These are phyloP conservation scores for Globisporangium middletonii DNA, from an alignment of 352 stramenopile genomes.

Conservation along the genomic window DNA sequence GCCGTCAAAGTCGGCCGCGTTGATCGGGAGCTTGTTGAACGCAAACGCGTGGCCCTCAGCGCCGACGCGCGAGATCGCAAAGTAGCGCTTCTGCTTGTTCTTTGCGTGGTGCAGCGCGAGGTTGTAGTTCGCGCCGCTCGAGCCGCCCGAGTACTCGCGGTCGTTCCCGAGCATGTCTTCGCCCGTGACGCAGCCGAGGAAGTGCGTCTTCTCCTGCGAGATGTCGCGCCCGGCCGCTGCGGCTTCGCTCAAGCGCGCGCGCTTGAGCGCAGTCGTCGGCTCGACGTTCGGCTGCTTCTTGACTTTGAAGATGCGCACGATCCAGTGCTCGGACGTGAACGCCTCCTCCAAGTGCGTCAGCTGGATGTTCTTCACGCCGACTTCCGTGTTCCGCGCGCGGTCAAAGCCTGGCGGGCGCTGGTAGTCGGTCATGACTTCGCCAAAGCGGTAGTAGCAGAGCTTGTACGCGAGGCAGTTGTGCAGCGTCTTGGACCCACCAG, in stretches of 20 bases:
- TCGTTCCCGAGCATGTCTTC: conserved; percentile 84
- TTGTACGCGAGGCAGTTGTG: conserved; percentile 93
- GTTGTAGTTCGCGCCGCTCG: conserved; percentile 88
- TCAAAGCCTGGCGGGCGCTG: conserved; percentile 80
- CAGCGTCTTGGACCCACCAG: conserved; percentile 74
- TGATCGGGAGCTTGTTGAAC: conserved; percentile 82
- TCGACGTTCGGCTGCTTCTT: conserved; percentile 86
- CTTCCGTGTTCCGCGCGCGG: conserved; percentile 78
- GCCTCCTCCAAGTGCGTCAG: conserved; percentile 90
- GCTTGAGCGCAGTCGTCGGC: conserved; percentile 58
- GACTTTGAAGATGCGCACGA: conserved; percentile 94
- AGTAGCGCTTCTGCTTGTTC: conserved; percentile 81
- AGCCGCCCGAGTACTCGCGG: conserved; percentile 83
- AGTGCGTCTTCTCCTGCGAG: conserved; percentile 71
- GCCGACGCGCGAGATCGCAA: conserved; percentile 75
- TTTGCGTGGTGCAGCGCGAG: conserved; percentile 84
- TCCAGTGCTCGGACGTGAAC: conserved; percentile 95
- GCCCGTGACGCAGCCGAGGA: conserved; percentile 76
- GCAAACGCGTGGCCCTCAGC: conserved; percentile 85
- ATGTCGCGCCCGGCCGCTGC: conserved; percentile 43
- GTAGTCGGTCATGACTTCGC: conserved; percentile 84
- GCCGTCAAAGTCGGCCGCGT: conserved; percentile 56
- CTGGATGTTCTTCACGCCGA: conserved; percentile 89
- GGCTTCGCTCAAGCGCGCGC: conserved; percentile 47
- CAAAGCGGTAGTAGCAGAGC: conserved; percentile 92